Conservation (phyloP, 805 yeast genomes). For the Groenewaldozyma salmanticensis region DNA sequence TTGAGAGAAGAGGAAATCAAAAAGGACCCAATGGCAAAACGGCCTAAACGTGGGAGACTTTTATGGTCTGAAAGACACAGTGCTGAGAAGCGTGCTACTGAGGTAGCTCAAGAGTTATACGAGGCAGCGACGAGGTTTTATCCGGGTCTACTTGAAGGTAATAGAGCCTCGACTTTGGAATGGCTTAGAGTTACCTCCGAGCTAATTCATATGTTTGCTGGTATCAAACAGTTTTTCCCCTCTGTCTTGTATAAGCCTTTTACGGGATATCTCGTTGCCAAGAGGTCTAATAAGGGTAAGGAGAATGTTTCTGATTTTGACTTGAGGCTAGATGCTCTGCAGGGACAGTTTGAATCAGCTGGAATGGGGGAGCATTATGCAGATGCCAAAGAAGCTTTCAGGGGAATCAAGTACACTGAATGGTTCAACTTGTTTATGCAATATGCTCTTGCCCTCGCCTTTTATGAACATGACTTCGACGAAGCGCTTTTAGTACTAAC, state of each 20-base stretch:
- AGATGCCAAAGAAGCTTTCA: slow-evolving; percentile 34
- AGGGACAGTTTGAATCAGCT: slow-evolving; percentile 22
- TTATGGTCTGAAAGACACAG: slow-evolving; percentile 37
- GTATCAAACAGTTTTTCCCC: slow-evolving; percentile 70
- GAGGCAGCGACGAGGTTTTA: slow-evolving; percentile 45
- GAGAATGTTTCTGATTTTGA: slow-evolving; percentile 52
- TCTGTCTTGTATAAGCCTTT: slow-evolving; percentile 62
- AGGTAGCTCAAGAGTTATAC: slow-evolving; percentile 48
- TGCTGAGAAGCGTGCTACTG: slow-evolving; percentile 47
- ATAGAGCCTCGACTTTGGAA: slow-evolving; percentile 52
- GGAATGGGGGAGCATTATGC: slow-evolving; percentile 24
- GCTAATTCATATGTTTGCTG: slow-evolving; percentile 71
- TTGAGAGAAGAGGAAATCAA: slow-evolving; percentile 11
- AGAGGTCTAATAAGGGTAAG: slow-evolving; percentile 33
- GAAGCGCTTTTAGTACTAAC: slow-evolving; percentile 64
- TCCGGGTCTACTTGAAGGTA: slow-evolving; percentile 39
- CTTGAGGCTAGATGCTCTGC: slow-evolving; percentile 33
- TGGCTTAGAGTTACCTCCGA: slow-evolving; percentile 84
- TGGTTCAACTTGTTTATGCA: slow-evolving; percentile 87
- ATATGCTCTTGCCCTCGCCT: slow-evolving; percentile 58
- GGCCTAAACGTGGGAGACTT: slow-evolving; percentile 12
- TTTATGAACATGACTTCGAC: slow-evolving; percentile 41
- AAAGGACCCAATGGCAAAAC: slow-evolving; percentile 3
- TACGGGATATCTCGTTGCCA: slow-evolving; percentile 45
- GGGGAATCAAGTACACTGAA: slow-evolving; percentile 65